Evolutionary conservation across 306 rosid species (phyloP), one percentile per base, ranked within the genome.

Genomic region (Medicago ruthenica): DNA sequence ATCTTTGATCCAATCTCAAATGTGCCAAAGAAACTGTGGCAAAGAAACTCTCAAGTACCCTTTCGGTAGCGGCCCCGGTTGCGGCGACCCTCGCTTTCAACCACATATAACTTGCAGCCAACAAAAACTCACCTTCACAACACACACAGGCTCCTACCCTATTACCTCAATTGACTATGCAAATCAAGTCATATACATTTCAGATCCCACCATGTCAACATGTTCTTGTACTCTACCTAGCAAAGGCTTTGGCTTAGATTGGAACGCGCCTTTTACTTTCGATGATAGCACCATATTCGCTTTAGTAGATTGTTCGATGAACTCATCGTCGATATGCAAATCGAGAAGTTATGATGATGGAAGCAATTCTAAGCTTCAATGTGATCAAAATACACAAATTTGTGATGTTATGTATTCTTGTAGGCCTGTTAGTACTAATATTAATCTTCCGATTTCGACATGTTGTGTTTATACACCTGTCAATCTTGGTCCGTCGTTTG

Each of bases 391-490:
- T 0, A 51, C 83, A 13, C 89, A 92, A 44, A 87, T 91, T 81
- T 93, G 98, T 16, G 82, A 88, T 48, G 87, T 82, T 63, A 34
- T 91, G 11, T 87, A 85, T 42, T 86, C 93, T 7, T 93, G 97
- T 80, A 79, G 77, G 24, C 90, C 96, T 1, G 87, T 88, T 21
- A 85, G 91, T 22, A 85, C 80, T 2, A 84, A 78, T 1, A 82
- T 87, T 57, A 90, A 86, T 22, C 80, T 87, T 1, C 97, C 97
- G 6, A 83, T 88, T 47, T 82, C 93, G 0, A 76, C 92, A 2
- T 93, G 98, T 22, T 93, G 98, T 10, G 92, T 91, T 71, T 93
- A 93, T 73, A 74, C 97, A 0, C 98, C 98, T 0, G 90, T 93
- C 17, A 88, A 93, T 80, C 89, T 89, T 1, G 98, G 98, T 8